Evolutionary conservation across 2,329 filamentous ascomycete species (phyloP), one percentile per base, ranked within the genome.

Genomic region (Dryadomyces sulphureus): DNA sequence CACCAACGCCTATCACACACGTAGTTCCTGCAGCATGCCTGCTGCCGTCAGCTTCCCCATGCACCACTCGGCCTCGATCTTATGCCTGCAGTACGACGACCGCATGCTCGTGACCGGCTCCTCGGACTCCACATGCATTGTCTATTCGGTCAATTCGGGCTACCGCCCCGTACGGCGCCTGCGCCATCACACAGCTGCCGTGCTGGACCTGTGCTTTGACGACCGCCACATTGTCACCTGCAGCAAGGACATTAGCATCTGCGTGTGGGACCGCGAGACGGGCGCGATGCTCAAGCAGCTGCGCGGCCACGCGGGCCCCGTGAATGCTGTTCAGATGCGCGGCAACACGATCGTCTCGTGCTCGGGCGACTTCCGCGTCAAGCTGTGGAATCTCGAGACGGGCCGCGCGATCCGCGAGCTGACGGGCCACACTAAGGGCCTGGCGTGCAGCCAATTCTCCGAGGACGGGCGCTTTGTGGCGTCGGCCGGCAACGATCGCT

Each of bases 401-500:
- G 89, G 88, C 45, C 80, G 83, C 57, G 86, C 85, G 55, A 84
- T 95, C 58, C 88, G 89, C 57, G 88, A 95, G 62, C 94, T 98
- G 59, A 69, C 75, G 6, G 87, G 86, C 46, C 88, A 94, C 62
- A 92, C 88, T 61, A 89, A 93, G 59, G 92, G 92, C 7, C 76
- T 98, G 27, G 92, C 92, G 3, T 95, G 92, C 62, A 88, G 92
- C 45, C 92, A 98, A 61, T 95, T 96, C 62, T 90, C 83, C 36
- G 87, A 95, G 55, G 90, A 98, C 59, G 88, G 87, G n/a, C 81
- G 84, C 45, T 92, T 84, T 53, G 87, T 98, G 41, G 83, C 93
- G 41, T 92, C 88, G 17, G 92, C 92, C 9, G 92, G 92, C 40
- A 98, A 95, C 58, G 92, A 96, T 65, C 84, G 90, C 62, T 79